phyloP scores from a whole-genome alignment of 345 rosid species.

The Theobroma cacao region DNA sequence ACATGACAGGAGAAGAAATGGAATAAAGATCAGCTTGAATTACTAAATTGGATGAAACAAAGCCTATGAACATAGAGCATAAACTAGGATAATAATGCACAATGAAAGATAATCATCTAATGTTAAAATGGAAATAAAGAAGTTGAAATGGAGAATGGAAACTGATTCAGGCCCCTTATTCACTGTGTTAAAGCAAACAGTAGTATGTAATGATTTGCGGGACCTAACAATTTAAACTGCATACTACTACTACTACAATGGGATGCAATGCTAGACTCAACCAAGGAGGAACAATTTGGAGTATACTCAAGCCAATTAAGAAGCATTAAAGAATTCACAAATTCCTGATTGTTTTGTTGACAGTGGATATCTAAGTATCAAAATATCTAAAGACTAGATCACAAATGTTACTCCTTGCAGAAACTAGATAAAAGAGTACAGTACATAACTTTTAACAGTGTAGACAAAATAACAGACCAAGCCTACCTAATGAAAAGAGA shows the following conservation, averaged over 20 bases:
- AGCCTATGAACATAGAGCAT: not conserved
- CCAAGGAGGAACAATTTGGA: not conserved
- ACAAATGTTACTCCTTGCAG: not conserved
- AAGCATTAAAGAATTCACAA: not conserved
- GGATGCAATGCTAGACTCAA: not conserved
- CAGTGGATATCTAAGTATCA: not conserved
- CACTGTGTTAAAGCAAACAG: not conserved
- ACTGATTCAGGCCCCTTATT: not conserved
- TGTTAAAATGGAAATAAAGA: not conserved
- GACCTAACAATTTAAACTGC: not conserved
- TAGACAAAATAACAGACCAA: constrained; percentile 13
- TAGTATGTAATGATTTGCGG: not conserved
- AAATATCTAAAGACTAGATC: constrained; percentile 4
- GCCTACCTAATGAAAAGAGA: constrained; percentile 24
- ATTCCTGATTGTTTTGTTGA: not conserved
- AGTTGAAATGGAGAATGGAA: not conserved
- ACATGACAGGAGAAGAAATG: too few species aligned
- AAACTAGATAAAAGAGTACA: constrained; percentile 2
- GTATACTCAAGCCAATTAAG: not conserved
- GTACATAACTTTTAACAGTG: not conserved
- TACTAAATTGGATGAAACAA: not conserved
- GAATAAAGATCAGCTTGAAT: too few species aligned
- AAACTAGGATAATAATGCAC: too few species aligned
- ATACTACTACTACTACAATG: not conserved
- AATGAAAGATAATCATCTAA: not conserved